A percentile compares a stretch with the other conserved stretches of the same genome.
phyloP scores from a whole-genome alignment of 352 stramenopile species.

The Phytophthora fragariae region DNA sequence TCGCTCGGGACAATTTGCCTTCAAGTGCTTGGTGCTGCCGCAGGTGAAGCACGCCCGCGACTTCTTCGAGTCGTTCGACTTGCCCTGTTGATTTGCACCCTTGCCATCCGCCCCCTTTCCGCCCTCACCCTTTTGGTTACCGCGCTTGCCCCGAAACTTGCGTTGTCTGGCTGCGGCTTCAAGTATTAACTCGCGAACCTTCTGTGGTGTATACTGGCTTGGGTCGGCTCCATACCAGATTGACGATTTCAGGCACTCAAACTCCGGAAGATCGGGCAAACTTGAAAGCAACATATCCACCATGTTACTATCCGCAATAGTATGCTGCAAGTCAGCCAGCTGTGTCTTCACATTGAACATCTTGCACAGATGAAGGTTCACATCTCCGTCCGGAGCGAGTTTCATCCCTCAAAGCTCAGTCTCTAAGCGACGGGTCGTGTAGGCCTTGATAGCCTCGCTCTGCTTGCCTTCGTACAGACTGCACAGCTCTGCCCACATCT shows the following conservation, averaged over 20 bases:
- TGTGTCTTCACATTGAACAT: background rate
- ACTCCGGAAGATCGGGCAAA: background rate
- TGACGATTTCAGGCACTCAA: constrained; percentile 5
- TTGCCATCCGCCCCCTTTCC: background rate
- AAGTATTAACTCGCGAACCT: constrained; percentile 2
- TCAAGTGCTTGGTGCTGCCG: background rate
- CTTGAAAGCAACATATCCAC: constrained; percentile 7
- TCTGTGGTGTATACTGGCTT: constrained; percentile 1
- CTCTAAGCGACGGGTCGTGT: background rate
- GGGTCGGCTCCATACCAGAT: constrained; percentile 9
- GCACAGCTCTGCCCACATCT: constrained; percentile 6
- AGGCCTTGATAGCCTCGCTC: background rate
- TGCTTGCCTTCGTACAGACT: background rate
- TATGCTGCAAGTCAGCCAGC: constrained; percentile 4
- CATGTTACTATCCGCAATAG: constrained; percentile 8
- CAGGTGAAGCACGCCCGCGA: background rate
- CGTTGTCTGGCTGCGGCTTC: background rate
- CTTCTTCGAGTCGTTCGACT: background rate
- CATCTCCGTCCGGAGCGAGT: background rate
- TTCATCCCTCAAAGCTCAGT: background rate
- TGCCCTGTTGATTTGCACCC: background rate
- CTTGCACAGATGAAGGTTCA: constrained; percentile 3
- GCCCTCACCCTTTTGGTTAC: background rate
- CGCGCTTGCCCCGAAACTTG: background rate
- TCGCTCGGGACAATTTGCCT: constrained; percentile 7